Percentiles rank a stretch among this genome's conserved stretches.
These are phyloP conservation scores for Candida argentea DNA, from an alignment of 805 yeast species.

Conservation along the genomic window DNA sequence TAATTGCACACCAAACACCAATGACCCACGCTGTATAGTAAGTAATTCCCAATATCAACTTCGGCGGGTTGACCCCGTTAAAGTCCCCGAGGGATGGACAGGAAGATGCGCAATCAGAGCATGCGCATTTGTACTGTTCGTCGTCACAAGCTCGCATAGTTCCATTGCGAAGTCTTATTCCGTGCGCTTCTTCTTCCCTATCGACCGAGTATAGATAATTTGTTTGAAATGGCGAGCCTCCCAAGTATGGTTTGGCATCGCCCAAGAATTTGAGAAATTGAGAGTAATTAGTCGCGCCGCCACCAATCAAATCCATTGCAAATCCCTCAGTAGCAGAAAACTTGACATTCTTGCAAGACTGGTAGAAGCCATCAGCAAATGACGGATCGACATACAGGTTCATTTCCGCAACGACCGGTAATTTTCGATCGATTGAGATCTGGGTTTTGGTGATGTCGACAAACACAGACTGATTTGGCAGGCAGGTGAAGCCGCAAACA, in stretches of 20 bases:
- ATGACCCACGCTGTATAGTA: constrained; percentile 64
- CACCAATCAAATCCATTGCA: constrained; percentile 96
- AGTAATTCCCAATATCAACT: constrained; percentile 54
- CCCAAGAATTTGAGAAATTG: constrained; percentile 83
- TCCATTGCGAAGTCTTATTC: constrained; percentile 16
- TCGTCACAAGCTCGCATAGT: constrained; percentile 49
- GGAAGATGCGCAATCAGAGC: constrained; percentile 76
- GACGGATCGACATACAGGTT: constrained; percentile 48
- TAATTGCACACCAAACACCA: constrained; percentile 32
- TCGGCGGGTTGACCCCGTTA: constrained; percentile 22
- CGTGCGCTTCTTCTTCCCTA: constrained; percentile 6
- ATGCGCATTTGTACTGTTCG: constrained; percentile 64
- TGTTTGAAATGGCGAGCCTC: constrained; percentile 95
- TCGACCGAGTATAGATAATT: constrained; percentile 47
- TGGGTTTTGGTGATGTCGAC: constrained; percentile 53
- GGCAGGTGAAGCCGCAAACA: constrained; percentile 84
- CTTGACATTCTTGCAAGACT: constrained; percentile 82
- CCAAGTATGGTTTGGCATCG: constrained; percentile 85
- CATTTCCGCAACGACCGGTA: constrained; percentile 60
- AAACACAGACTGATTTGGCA: constrained; percentile 71
- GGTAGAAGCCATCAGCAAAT: constrained; percentile 58
- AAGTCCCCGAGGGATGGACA: constrained; percentile 63
- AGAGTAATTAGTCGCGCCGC: constrained; percentile 76
- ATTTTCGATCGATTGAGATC: constrained; percentile 37
- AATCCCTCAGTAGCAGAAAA: constrained; percentile 91